Conservation (phyloP, 345 rosid genomes). For the Jatropha curcas region DNA sequence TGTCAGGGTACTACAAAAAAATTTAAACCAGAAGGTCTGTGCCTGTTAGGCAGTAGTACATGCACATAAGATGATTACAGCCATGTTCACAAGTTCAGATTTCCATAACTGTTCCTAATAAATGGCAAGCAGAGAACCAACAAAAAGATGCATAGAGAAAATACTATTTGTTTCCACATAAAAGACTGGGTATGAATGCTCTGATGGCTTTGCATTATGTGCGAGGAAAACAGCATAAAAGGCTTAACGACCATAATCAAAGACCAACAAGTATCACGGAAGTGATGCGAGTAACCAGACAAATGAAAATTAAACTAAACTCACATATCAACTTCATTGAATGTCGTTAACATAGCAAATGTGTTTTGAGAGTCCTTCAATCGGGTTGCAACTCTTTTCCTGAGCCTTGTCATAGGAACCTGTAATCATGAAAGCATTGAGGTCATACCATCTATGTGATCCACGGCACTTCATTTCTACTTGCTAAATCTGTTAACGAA, state of each 20-base stretch:
- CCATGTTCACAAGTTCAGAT: background rate
- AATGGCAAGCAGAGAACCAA: background rate
- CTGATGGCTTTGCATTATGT: background rate
- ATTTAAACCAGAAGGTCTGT: background rate
- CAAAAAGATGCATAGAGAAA: background rate
- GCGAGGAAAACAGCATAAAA: background rate
- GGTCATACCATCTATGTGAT: background rate
- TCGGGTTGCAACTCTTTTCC: slow-evolving; percentile 91
- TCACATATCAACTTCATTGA: slow-evolving; percentile 99
- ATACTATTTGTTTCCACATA: background rate
- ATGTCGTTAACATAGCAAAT: slow-evolving; percentile 91
- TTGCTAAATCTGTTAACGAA: background rate
- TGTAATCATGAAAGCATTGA: slow-evolving; percentile 21
- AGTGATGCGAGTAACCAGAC: background rate
- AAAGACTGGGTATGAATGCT: background rate
- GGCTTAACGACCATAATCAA: background rate
- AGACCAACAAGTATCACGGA: background rate
- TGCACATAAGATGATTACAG: background rate
- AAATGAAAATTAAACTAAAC: slow-evolving; percentile 5
- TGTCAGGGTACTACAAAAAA: background rate
- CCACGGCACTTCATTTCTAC: background rate
- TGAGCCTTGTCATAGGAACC: slow-evolving; percentile 99
- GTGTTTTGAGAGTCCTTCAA: slow-evolving; percentile 98
- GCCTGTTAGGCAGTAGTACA: background rate
- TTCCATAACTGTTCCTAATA: too few species aligned